phyloP scores from a whole-genome alignment of 495 filamentous ascomycete species.

The Talaromyces wortmannii region DNA sequence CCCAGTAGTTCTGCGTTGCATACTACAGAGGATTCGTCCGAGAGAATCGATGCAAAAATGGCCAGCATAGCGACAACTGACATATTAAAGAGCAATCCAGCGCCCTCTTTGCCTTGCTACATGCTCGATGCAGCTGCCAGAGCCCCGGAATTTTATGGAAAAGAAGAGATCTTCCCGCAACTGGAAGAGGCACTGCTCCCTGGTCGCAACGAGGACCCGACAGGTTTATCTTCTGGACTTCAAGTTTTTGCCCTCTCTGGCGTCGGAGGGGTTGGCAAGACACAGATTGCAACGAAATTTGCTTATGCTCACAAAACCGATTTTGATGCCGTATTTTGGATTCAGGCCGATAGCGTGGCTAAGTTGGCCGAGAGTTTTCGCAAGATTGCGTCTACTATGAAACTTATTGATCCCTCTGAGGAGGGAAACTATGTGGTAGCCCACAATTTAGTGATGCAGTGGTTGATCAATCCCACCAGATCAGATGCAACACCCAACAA shows the following conservation, averaged over 20 bases:
- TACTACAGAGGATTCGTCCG: no score
- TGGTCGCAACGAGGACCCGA: no score
- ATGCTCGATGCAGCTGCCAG: no score
- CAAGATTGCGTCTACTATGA: constrained; percentile 20
- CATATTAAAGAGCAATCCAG: no score
- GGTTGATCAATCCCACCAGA: constrained; percentile 20
- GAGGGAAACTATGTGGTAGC: constrained; percentile 18
- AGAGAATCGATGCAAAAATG: no score
- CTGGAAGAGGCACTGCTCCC: no score
- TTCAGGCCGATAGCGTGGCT: constrained; percentile 22
- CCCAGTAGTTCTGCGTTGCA: no score
- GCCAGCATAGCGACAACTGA: no score
- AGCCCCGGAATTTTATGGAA: no score
- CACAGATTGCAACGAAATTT: constrained; percentile 27
- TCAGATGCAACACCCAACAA: constrained; percentile 1
- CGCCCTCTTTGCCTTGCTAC: no score
- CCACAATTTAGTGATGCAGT: constrained; percentile 24
- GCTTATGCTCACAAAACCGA: constrained; percentile 10
- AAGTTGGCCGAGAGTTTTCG: constrained; percentile 23
- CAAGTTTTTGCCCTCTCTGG: constrained; percentile 22
- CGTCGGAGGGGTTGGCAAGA: constrained; percentile 35
- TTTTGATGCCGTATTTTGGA: constrained; percentile 37
- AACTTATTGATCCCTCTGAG: constrained; percentile 22
- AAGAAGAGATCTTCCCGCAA: no score
- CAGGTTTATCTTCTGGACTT: no score